Evolutionary conservation across 148 eudicot genomes (phyloP), one percentile per base, ranked within the genome.

Genomic region (Mesembryanthemum crystallinum): DNA sequence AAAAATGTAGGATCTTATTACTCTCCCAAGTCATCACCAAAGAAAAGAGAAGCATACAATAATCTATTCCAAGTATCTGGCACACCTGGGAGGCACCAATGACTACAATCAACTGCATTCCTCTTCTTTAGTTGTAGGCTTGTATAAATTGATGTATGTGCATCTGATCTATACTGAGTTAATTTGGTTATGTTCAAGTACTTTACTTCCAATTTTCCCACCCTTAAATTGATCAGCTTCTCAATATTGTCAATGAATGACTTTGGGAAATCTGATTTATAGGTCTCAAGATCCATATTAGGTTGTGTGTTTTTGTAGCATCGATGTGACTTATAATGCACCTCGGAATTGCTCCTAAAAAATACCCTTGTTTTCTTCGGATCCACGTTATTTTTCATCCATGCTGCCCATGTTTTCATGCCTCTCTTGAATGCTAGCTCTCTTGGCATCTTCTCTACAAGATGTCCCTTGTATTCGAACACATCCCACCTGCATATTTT

Each of bases 51-150:
- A 28, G 83, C 72, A 80, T 82, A 85, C 28, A 85, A 67, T 23
- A 85, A 62, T 66, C 78, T 73, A 60, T 85, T 82, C 87, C 88
- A 82, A 3, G 88, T 85, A 77, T 85, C 88, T 0, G 85, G 85
- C 28, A 82, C 33, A 8, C 83, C 82, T 23, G 88, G 85, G 20
- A 85, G 77, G 71, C 88, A 85, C 88, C 88, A 85, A 69, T 85
- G 85, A 52, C 82, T 80, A 67, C 85, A 85, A 43, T 85, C 88
- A 5, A 39, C 78, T 49, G 18, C 33, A 27, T 18, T 3, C 7
- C 57, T 4, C 21, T 15, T 28, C 23, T 73, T 74, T 69, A 80
- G 57, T 24, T 64, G 60, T 47, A 64, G 57, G 49, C n/a, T 64
- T 18, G 69, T 55, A 33, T 82, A 82, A 30, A 62, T 30, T 0